Base-by-base conservation (phyloP, 768 basidiomycete genomes). In the Auriscalpium microsporum region DNA sequence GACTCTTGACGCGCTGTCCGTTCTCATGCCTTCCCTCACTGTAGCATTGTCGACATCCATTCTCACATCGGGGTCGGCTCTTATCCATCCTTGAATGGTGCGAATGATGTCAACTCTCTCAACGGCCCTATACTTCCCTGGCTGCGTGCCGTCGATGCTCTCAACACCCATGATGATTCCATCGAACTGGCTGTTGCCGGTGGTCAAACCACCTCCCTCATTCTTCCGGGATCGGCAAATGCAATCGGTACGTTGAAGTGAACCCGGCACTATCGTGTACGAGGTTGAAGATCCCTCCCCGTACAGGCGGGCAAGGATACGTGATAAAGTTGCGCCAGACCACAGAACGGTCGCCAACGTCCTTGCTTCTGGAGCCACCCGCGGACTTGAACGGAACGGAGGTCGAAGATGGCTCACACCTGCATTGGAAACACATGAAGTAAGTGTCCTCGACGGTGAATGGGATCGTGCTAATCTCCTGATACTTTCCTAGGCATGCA, bases 351-450 rank as follows among this genome's bases (percentile, higher is more conserved):
- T 84, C 85, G 0, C 78, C 90, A 2, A 78, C 81, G 6, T 81
- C 84, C 0, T 84, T 88, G 83, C 71, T 90, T 10, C 70, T 94
- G 23, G 90, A 93, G 59, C 81, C 85, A 8, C 87, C 89, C 0
- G 84, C 78, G 58, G 74, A 77, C 36, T 73, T 87, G 56, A 79
- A 86, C 62, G 65, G 59, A 72, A 83, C 51, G 66, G 71, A 72
- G 50, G 68, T 74, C 6, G 72, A 81, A 58, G 67, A 71, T 38
- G 65, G 73, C 45, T 59, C 69, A 21, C 77, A 79, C 11, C 75
- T 79, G 16, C 72, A 83, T 34, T 89, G 85, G 83, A 74, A 89
- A 55, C 84, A 91, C 65, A 85, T 92, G 72, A 90, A 91, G 82
- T 82, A 59, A 63, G 77, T 68, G 14, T 14, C 8, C 17, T 42